These are phyloP conservation scores for Aspergillus panamensis DNA, from an alignment of 495 filamentous ascomycete species.

Conservation along the genomic window DNA sequence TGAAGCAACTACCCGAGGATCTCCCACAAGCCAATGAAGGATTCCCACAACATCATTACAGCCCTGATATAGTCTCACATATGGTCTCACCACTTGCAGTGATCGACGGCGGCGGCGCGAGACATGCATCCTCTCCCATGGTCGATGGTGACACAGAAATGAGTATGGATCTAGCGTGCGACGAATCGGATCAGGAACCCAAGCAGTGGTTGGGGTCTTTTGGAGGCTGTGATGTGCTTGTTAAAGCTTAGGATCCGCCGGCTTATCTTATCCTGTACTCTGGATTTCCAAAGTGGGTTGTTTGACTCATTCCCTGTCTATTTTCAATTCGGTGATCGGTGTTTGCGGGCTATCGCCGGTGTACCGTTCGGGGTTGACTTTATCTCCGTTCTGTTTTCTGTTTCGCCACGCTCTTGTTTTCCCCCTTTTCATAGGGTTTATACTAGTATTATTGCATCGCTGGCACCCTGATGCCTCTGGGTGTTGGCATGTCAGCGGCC, in stretches of 20 bases:
- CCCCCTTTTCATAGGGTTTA: not conserved
- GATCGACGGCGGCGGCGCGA: conserved; percentile 25
- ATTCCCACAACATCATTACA: conserved; percentile 21
- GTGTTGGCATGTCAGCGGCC: not conserved
- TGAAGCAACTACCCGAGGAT: conserved; percentile 17
- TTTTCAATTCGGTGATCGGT: not conserved
- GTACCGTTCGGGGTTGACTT: not conserved
- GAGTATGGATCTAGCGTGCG: conserved; percentile 32
- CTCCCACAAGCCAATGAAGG: conserved; percentile 19
- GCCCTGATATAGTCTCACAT: conserved; percentile 18
- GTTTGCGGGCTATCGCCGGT: not conserved
- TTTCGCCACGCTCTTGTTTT: not conserved
- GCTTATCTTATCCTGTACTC: not conserved
- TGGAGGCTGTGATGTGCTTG: conserved; percentile 28
- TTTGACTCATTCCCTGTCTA: not conserved
- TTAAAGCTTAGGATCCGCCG: not conserved
- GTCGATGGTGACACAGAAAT: conserved; percentile 48
- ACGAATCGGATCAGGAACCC: conserved; percentile 20
- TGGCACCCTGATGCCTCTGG: not conserved
- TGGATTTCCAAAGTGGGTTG: not conserved
- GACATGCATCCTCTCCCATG: conserved; percentile 23
- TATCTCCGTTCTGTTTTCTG: not conserved
- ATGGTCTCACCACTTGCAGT: conserved; percentile 19
- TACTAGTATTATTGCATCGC: not conserved
- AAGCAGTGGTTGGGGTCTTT: conserved; percentile 16